Evolutionary conservation across 2,329 filamentous ascomycete genomes (phyloP), one percentile per base, ranked within the genome.

Genomic region (Penicillium sp.): DNA sequence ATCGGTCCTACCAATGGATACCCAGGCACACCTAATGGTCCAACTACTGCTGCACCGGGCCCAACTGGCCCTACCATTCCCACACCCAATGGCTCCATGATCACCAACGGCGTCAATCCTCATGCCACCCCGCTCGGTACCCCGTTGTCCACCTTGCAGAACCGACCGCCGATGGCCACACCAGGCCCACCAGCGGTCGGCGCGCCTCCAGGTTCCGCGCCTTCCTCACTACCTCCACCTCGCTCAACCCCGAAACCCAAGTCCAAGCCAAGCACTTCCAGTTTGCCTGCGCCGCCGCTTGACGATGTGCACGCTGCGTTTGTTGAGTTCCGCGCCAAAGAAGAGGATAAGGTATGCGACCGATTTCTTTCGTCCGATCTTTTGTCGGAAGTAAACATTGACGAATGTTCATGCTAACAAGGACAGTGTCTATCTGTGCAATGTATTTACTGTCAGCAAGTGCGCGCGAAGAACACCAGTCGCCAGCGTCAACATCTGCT

Each of bases 391-490:
- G 8, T 19, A n/a, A 19, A 29, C 14, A n/a, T 27, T 2, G 21
- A 29, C 21, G n/a, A 42, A 22, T 7, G 11, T 13, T 42, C 39
- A 22, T 42, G 19, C 48, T 50, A 29, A 50, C 16, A n/a, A 39
- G 3, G 5, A 52, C 65, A 80, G 72, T 80, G 78, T 65, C 65
- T 80, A 49, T 79, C 77, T 14, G 78, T 80, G 33, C 78, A 80
- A 71, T 80, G 78, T 62, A 80, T 80, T 55, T 80, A 80, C 64
- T 80, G 78, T 67, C 78, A 80, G 61, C 78, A 79, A 65, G 77
- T 80, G 47, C 74, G 78, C 64, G 78, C 78, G 9, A 80, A 80
- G 68, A 80, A 80, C 58, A 80, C 78, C n/a, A 79, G 77, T 63
- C 74, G 78, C 59, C 78, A 80, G 64, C 76, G 78, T 35, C 78